Conservation (phyloP, 257 asterid species). For the Fraxinus anomala region DNA sequence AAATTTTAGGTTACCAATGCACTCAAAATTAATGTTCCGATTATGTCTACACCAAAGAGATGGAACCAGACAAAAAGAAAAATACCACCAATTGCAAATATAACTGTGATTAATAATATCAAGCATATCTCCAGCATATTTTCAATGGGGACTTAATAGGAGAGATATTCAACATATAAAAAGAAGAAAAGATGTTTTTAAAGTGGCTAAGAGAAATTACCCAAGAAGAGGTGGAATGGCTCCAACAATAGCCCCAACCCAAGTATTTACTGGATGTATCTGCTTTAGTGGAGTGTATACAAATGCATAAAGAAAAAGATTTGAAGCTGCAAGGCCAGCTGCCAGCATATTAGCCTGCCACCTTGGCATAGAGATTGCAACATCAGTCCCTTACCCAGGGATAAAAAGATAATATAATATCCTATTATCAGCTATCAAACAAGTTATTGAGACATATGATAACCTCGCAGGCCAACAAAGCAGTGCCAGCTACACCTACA, state of each 20-base stretch:
- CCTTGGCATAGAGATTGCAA: slow-evolving; percentile 65
- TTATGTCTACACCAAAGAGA: background rate
- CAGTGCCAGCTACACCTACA: slow-evolving; percentile 79
- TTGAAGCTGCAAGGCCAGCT: slow-evolving; percentile 95
- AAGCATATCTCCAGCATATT: slow-evolving; percentile 3
- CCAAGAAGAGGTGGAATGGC: slow-evolving; percentile 98
- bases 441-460: slow-evolving; percentile 35
- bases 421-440: slow-evolving; percentile 20
- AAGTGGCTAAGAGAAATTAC: slow-evolving; percentile 42
- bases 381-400: slow-evolving; percentile 46
- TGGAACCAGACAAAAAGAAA: background rate
- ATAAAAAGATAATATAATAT: slow-evolving; percentile 12
- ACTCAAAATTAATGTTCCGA: background rate
- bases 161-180: background rate
- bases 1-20: background rate
- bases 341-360: slow-evolving; percentile 96
- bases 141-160: background rate
- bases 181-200: background rate
- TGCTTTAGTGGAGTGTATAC: slow-evolving; percentile 96
- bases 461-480: slow-evolving; percentile 86
- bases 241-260: slow-evolving; percentile 99
- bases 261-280: slow-evolving; percentile 90
- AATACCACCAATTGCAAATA: background rate
- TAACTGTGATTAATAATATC: background rate
- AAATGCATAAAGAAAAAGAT: slow-evolving; percentile 87